Base-by-base conservation (phyloP, 169 alveolate species). In the Babesia caballi region DNA sequence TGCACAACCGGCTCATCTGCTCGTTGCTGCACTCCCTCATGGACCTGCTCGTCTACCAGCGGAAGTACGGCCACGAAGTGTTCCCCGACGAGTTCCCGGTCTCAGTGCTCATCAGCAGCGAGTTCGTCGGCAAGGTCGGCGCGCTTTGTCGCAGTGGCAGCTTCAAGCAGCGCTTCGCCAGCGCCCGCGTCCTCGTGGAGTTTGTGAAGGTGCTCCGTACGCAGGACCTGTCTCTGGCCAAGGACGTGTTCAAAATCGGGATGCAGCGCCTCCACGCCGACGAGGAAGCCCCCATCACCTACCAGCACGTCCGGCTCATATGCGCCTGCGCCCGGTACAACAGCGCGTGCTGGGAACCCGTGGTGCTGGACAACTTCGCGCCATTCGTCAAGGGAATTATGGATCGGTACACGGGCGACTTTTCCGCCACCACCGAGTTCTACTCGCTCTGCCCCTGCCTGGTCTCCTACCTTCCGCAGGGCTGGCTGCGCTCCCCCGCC, bases 301-400 rank as follows among this genome's bases (percentile, higher is more conserved):
- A 54, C 58, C 78, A 76, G n/a, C 49, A 35, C n/a, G 57, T 76
- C 3, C 17, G 78, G 21, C 53, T 76, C 33, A 44, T 76, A 46
- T 76, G 82, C 23, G 78, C 81, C 25, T 76, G 85, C 53, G 53
- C 81, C 36, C 21, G 81, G 42, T 65, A 66, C 54, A 76, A 76
- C 46, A 54, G 59, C 30, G 57, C 53, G 8, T 61, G 59, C 46
- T 42, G 66, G 61, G 58, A 36, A 15, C 41, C 33, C 1, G 32
- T 21, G 47, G 36, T 40, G 23, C 41, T 66, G 54, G 42, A 67
- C 25, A 58, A 49, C 12, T 73, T 61, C 38, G 66, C 51, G 49
- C 17, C 59, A 28, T 58, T 73, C 38, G 50, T 76, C 8, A 40
- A 60, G 14, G 30, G 69, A 7, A 7, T 76, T 7, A 19, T 76